Base-by-base conservation (phyloP, 2,329 filamentous ascomycete species). In the Bipolaris cookei region DNA sequence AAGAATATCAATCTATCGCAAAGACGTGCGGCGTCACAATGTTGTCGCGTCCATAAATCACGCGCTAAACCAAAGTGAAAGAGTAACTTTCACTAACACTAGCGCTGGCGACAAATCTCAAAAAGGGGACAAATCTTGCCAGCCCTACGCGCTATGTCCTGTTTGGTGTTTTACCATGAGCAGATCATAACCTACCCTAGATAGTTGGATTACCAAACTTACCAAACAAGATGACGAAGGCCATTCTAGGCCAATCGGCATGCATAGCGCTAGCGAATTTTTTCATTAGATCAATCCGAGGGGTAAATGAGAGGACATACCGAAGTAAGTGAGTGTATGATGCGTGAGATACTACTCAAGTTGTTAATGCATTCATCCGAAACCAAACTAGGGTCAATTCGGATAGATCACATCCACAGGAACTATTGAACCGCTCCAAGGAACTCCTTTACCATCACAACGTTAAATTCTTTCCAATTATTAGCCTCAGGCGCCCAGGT, bases 11-110 rank as follows among this genome's bases (percentile, higher is more conserved):
- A 37, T 21, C 42, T 55, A 45, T 11, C 52, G 37, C 50, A 32
- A 35, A 52, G 54, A 61, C 54, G 54, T 54, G 58, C 20, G 6
- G 16, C 16, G 38, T 20, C 34, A n/a, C 6, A n/a, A 35, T 35
- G 14, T 35, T 35, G 34, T 51, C n/a, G n/a, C n/a, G n/a, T n/a
- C n/a, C n/a, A n/a, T n/a, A n/a, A n/a, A n/a, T n/a, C n/a, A n/a
- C n/a, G 43, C 45, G 50, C 58, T 61, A 61, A 51, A 39, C 54
- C 47, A 34, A 13, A 7, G 25, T 48, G 20, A 21, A 34, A 20
- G 20, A 30, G 18, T 52, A 21, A 58, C 54, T 58, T 55, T 46
- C 51, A 39, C 50, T 54, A 54, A 23, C 25, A 58, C 53, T 51
- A 50, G 53, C 53, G 53, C 39, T 20, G 46, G 53, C 46, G 32